These are phyloP conservation scores for Stentor roeselii DNA, from an alignment of 73 alveolate species.

Conservation along the genomic window DNA sequence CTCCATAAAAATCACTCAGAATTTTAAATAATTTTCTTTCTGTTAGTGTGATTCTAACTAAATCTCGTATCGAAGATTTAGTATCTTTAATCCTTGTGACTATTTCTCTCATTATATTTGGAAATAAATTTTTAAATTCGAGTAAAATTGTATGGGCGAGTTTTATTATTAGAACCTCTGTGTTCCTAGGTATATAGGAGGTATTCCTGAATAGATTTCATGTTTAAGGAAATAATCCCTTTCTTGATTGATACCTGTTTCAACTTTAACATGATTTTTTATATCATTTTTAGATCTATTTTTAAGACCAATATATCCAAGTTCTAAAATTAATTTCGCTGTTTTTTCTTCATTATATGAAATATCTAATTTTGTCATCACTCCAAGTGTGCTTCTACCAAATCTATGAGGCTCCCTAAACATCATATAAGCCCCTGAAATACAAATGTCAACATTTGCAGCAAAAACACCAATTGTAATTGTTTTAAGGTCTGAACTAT, in stretches of 20 bases:
- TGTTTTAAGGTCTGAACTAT: conserved; percentile 76
- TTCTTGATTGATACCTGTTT: conserved; percentile 19
- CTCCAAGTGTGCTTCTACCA: conserved; percentile 92
- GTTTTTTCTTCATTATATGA: conserved; percentile 98
- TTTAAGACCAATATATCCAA: conserved; percentile 98
- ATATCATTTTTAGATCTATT: conserved; percentile 95
- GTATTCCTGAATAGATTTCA: conserved; percentile 65
- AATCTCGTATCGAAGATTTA: conserved; percentile 68
- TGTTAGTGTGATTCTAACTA: conserved; percentile 86
- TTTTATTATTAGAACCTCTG: conserved; percentile 72
- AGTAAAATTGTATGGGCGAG: conserved; percentile 66
- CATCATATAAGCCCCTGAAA: conserved; percentile 89
- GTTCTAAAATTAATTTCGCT: conserved; percentile 82
- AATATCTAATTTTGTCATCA: conserved; percentile 83
- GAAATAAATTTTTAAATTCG: conserved; percentile 80
- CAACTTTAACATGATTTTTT: conserved; percentile 45
- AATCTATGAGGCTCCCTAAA: conserved; percentile 87
- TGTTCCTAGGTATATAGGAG: conserved; percentile 76
- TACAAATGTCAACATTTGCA: conserved; percentile 93
- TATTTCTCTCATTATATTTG: conserved; percentile 90
- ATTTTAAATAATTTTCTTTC: conserved; percentile 86
- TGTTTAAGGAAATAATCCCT: conserved; percentile 45
- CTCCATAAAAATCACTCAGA: conserved; percentile 90
- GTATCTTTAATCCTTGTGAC: conserved; percentile 54
- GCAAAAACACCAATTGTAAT: conserved; percentile 61